phyloP scores from a whole-genome alignment of 805 yeast species.

The Pichia paraexigua region DNA sequence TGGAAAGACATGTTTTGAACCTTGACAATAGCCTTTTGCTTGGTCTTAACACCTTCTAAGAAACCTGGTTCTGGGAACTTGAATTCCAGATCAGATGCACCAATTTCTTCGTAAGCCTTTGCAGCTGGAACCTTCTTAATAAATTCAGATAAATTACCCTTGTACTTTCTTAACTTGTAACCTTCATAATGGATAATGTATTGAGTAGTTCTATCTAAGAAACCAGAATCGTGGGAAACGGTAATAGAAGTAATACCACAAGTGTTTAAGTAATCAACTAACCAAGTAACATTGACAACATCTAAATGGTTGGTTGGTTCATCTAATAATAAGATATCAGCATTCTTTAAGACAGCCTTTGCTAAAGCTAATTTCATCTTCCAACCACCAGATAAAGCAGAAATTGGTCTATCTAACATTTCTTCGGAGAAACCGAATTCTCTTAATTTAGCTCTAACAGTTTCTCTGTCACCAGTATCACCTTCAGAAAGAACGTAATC shows the following conservation, averaged over 20 bases:
- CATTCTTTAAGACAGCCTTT: constrained; percentile 97
- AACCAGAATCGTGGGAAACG: constrained; percentile 99
- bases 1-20: constrained; percentile 97
- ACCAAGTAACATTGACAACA: constrained; percentile 99
- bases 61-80: constrained; percentile 99
- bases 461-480: constrained; percentile 71
- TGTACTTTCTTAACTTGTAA: constrained; percentile 98
- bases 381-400: constrained; percentile 99
- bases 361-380: constrained; percentile 99
- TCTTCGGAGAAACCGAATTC: constrained; percentile 93
- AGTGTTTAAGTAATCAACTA: constrained; percentile 96
- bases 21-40: constrained; percentile 99
- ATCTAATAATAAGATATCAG: constrained; percentile 94
- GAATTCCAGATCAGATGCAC: constrained; percentile 97
- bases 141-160: constrained; percentile 98
- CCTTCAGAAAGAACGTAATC: constrained; percentile 62
- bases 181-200: constrained; percentile 99
- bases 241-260: constrained; percentile 98
- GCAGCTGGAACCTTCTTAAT: constrained; percentile 99
- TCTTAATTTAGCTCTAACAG: constrained; percentile 62
- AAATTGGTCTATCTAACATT: constrained; percentile 90
- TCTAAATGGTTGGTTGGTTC: constrained; percentile 99
- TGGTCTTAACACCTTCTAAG: constrained; percentile 99
- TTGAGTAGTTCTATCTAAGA: constrained; percentile 95
- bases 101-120: constrained; percentile 96